phyloP scores from a whole-genome alignment of 768 basidiomycete genomes.

The Boletus pseudo-olivaceus region DNA sequence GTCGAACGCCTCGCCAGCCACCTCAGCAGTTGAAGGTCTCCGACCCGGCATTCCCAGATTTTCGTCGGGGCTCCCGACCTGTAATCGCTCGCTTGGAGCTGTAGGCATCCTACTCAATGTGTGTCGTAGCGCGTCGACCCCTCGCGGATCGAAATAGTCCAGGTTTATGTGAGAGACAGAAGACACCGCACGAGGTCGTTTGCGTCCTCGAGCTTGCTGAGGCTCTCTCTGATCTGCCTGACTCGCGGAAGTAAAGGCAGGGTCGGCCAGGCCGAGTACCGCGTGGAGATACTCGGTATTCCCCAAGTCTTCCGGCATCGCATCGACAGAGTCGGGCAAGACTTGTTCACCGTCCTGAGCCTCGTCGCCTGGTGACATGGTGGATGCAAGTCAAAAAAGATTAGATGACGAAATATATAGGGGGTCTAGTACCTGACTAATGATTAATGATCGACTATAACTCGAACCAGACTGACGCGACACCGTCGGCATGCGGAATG shows the following conservation, averaged over 20 bases:
- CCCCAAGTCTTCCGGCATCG: conserved; percentile 4
- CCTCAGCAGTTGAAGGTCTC: background rate
- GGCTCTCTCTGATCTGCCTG: background rate
- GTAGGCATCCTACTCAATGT: conserved; percentile 16
- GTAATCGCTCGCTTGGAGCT: conserved; percentile 4
- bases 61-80: background rate
- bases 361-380: conserved; percentile 7
- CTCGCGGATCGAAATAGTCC: conserved; percentile 53
- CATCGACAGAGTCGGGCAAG: background rate
- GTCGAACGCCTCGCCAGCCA: conserved; percentile 28
- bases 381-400: background rate
- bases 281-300: conserved; percentile 15
- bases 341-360: background rate
- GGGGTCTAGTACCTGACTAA: conserved; percentile 11
- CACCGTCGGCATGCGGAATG: background rate
- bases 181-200: conserved; percentile 1
- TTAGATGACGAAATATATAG: no score
- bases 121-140: conserved; percentile 32
- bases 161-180: conserved; percentile 37
- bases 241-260: background rate
- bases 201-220: background rate
- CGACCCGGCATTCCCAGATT: background rate
- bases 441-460: background rate
- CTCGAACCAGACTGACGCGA: background rate
- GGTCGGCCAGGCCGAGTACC: conserved; percentile 4